Conservation (phyloP, 768 basidiomycete species). For the Dentipellis fragilis region DNA sequence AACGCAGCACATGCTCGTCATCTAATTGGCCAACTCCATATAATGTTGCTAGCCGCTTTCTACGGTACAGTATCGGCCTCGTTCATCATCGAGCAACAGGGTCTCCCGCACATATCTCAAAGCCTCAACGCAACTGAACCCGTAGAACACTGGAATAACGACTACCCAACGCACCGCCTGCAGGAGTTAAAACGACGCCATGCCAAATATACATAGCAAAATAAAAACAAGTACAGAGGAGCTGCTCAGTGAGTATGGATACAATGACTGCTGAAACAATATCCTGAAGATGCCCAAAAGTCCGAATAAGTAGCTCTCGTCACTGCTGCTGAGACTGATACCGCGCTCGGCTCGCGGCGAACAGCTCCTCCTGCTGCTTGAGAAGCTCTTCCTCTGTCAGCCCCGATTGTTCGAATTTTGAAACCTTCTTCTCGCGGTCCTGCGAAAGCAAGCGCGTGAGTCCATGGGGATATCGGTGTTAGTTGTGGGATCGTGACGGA, state of each 20-base stretch:
- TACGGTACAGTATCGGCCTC: slow-evolving; percentile 77
- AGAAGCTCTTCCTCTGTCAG: slow-evolving; percentile 86
- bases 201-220: slow-evolving; percentile 22
- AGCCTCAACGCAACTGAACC: neutral
- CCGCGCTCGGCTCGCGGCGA: slow-evolving; percentile 83
- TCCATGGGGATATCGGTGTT: neutral
- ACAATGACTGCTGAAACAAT: slow-evolving; percentile 1
- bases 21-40: slow-evolving; percentile 1
- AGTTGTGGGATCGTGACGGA: slow-evolving; percentile 21
- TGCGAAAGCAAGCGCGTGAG: slow-evolving; percentile 21
- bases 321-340: slow-evolving; percentile 43
- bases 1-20: neutral
- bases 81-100: slow-evolving; percentile 73
- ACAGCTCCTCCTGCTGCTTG: slow-evolving; percentile 81
- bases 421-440: slow-evolving; percentile 89
- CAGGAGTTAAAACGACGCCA: slow-evolving; percentile 37
- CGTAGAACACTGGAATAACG: slow-evolving; percentile 58
- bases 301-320: slow-evolving; percentile 1
- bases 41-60: slow-evolving; percentile 39
- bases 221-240: slow-evolving; percentile 16
- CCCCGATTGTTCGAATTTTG: slow-evolving; percentile 81
- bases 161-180: slow-evolving; percentile 48
- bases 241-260: slow-evolving; percentile 1
- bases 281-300: slow-evolving; percentile 9
- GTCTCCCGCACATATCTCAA: slow-evolving; percentile 47